A percentile compares a stretch with the other conserved stretches of the same genome.
These are phyloP conservation scores for Acrocalymma vagum DNA, from an alignment of 2,329 filamentous ascomycete species.

Conservation along the genomic window DNA sequence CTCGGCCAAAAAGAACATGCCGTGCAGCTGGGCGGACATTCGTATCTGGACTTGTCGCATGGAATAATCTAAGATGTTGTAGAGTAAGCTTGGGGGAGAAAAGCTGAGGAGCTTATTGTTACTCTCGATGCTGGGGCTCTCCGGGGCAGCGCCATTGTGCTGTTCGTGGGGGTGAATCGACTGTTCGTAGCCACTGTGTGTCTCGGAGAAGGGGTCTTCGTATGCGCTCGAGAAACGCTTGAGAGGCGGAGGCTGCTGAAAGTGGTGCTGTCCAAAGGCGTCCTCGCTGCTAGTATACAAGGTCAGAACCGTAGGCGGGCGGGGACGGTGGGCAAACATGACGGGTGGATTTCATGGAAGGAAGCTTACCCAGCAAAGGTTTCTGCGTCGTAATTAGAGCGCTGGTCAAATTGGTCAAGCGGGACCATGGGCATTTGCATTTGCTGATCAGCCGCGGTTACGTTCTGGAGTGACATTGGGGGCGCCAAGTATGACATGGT, in stretches of 20 bases:
- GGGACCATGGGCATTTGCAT: conserved; percentile 54
- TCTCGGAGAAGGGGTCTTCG: conserved; percentile 61
- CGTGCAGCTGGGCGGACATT: conserved; percentile 80
- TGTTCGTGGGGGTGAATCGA: conserved; percentile 56
- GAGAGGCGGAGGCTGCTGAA: conserved; percentile 49
- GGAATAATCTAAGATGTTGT: conserved; percentile 71
- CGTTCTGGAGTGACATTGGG: conserved; percentile 64
- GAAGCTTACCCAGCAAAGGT: conserved; percentile 65
- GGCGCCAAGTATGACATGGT: conserved; percentile 69
- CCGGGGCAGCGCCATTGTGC: conserved; percentile 50
- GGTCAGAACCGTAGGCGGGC: conserved; percentile 40
- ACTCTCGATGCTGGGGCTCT: conserved; percentile 68
- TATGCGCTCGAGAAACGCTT: conserved; percentile 61
- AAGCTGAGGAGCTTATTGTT: conserved; percentile 67
- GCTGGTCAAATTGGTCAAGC: conserved; percentile 66
- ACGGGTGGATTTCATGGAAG: conserved; percentile 13
- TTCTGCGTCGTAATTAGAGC: conserved; percentile 68
- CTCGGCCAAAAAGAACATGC: conserved; percentile 89
- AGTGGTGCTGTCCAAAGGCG: conserved; percentile 54
- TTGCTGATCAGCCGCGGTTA: conserved; percentile 53
- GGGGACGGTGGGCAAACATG: conserved; percentile 23
- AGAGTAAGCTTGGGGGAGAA: conserved; percentile 58
- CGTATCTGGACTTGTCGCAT: conserved; percentile 70
- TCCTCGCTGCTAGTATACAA: conserved; percentile 59
- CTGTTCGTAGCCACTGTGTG: conserved; percentile 58